A percentile compares a stretch with the other conserved stretches of the same genome.
Evolutionary conservation across 805 yeast genomes (phyloP).

Genomic region (Grigorovia jiainica): DNA sequence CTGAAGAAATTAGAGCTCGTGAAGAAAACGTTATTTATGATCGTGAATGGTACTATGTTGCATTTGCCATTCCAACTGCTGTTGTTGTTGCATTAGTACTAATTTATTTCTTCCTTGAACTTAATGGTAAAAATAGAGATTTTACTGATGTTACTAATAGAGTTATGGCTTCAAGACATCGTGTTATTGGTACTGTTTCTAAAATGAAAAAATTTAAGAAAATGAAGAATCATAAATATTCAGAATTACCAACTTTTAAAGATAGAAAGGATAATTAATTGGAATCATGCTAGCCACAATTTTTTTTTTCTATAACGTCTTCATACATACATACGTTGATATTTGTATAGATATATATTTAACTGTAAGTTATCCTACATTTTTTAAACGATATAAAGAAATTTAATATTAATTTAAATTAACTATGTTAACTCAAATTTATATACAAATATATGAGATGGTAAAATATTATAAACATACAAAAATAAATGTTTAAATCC

Average conservation of each 20-base stretch:
- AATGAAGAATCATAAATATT: slow-evolving; percentile 31
- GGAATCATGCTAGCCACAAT: too few species aligned
- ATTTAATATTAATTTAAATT: too few species aligned
- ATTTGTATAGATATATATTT: not conserved
- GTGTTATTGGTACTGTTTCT: slow-evolving; percentile 33
- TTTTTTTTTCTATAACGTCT: too few species aligned
- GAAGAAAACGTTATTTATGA: slow-evolving; percentile 38
- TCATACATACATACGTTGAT: too few species aligned
- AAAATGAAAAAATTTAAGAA: slow-evolving; percentile 24
- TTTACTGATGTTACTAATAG: slow-evolving; percentile 34
- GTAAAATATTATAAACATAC: not conserved
- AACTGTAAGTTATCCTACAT: too few species aligned
- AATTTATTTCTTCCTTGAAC: slow-evolving; percentile 54
- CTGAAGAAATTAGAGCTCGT: slow-evolving; percentile 35
- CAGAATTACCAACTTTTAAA: slow-evolving; percentile 33
- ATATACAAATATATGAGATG: not conserved
- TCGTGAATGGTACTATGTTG: slow-evolving; percentile 49
- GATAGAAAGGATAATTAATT: slow-evolving; percentile 2
- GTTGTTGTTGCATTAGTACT: slow-evolving; percentile 50
- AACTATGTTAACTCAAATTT: not conserved
- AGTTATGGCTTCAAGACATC: slow-evolving; percentile 30
- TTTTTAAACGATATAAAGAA: too few species aligned
- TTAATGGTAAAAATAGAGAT: slow-evolving; percentile 50
- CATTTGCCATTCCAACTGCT: slow-evolving; percentile 58
- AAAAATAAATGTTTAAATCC: slow-evolving; percentile 19